phyloP scores from a whole-genome alignment of 2,329 filamentous ascomycete species.

The Botrytis medusae region DNA sequence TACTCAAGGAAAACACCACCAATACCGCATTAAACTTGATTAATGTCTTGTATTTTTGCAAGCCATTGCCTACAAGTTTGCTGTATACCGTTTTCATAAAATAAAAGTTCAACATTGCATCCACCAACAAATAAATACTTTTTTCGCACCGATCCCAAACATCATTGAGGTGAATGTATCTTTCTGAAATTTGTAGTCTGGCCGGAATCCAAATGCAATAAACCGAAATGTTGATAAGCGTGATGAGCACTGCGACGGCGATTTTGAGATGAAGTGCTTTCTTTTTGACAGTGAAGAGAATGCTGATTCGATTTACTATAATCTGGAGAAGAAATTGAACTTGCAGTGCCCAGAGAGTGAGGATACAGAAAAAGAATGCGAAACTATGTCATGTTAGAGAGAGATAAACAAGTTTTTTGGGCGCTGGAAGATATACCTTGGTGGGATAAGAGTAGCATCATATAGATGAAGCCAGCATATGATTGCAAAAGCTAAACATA shows the following conservation, averaged over 20 bases:
- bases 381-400: not conserved
- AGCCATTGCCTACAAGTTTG: slow-evolving; percentile 39
- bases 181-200: slow-evolving; percentile 45
- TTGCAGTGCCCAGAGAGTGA: slow-evolving; percentile 28
- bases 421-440: not conserved
- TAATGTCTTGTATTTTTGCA: slow-evolving; percentile 44
- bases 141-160: slow-evolving; percentile 56
- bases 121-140: slow-evolving; percentile 51
- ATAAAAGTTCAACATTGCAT: slow-evolving; percentile 53
- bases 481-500: slow-evolving; percentile 44
- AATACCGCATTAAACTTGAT: slow-evolving; percentile 45
- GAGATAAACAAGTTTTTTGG: too few relatives aligned
- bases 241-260: slow-evolving; percentile 42
- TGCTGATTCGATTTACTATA: slow-evolving; percentile 54
- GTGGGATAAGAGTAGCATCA: not conserved
- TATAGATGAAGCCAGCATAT: slow-evolving; percentile 27
- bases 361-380: slow-evolving; percentile 26
- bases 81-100: slow-evolving; percentile 47
- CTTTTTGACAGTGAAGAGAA: slow-evolving; percentile 47
- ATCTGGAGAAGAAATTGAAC: slow-evolving; percentile 56
- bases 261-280: slow-evolving; percentile 47
- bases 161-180: slow-evolving; percentile 48
- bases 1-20: slow-evolving; percentile 43
- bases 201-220: slow-evolving; percentile 56
- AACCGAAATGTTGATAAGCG: slow-evolving; percentile 52